Base-by-base conservation (phyloP, 2,329 filamentous ascomycete genomes). In the Colletotrichum lentis region DNA sequence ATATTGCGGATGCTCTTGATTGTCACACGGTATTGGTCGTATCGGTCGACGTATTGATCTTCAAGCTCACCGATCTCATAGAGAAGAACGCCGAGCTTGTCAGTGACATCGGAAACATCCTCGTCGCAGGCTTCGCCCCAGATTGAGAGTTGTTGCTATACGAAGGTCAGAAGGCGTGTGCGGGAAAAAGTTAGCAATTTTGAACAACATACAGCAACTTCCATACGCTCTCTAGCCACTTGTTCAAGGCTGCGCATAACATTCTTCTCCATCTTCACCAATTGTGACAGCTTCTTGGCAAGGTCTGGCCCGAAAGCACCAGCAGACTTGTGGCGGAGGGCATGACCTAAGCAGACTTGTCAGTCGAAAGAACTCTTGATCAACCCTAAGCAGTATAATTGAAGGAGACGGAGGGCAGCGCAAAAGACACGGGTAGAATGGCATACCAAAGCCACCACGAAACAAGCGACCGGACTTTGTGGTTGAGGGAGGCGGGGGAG, bases 241-340 rank as follows among this genome's bases (percentile, higher is more conserved):
- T 93, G 86, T 79, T 99, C 96, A 86, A 98, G 90, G 79, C 94
- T 97, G 80, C 96, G 93, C 96, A 99, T 99, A 65, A 97, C 93
- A 78, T 99, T 98, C 90, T 99, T 99, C 84, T 99, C 96, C 96
- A 99, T 99, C 88, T 99, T 99, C 71, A 99, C 96, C 61, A 99
- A 88, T 83, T 97, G 93, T 47, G 94, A 93, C 71, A 99, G 90
- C 87, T 99, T 99, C 88, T 97, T 97, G 67, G 96, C 91, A 67
- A 99, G 90, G 76, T 99, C 96, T 66, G 94, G 88, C 71, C 88
- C 87, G 72, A 93, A 94, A 74, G 91, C 90, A 73, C 91, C 92
- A 71, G 91, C 91, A 50, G 90, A 86, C 76, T 91, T 90, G 77
- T 89, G 87, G 74, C 92, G 88, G 78, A 94, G 88, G 70, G 86